phyloP scores from a whole-genome alignment of 306 rosid species.

The Astragalus glycyphyllos region DNA sequence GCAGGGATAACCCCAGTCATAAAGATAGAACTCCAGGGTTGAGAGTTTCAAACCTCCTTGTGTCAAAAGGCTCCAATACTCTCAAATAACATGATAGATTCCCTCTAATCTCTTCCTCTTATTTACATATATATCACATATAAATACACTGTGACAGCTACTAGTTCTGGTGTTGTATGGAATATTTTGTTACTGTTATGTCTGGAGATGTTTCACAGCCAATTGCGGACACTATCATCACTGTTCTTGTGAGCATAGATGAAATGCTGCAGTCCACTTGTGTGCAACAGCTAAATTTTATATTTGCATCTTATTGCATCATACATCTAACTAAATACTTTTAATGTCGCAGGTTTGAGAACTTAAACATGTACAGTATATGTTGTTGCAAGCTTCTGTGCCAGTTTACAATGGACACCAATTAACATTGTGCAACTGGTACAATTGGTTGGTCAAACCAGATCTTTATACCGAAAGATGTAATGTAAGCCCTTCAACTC shows the following conservation, averaged over 20 bases:
- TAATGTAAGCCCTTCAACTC: background rate
- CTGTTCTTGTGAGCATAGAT: slow-evolving; percentile 4
- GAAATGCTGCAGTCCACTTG: slow-evolving; percentile 26
- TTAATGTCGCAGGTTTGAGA: slow-evolving; percentile 60
- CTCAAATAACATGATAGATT: too few relatives aligned
- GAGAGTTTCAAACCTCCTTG: too few relatives aligned
- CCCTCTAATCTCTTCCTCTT: too few relatives aligned
- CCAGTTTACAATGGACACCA: slow-evolving; percentile 34
- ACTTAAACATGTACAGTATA: slow-evolving; percentile 35
- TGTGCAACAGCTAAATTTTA: slow-evolving; percentile 15
- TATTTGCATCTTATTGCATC: background rate
- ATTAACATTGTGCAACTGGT: slow-evolving; percentile 35
- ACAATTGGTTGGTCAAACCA: slow-evolving; percentile 28
- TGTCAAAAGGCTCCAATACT: too few relatives aligned
- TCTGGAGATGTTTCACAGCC: background rate
- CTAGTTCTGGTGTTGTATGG: background rate
- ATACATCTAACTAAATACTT: slow-evolving; percentile 21
- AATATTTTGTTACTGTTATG: slow-evolving; percentile 5
- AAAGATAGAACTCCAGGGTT: too few relatives aligned
- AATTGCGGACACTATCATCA: background rate
- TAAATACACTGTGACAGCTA: slow-evolving; percentile 8
- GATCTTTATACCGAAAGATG: slow-evolving; percentile 10
- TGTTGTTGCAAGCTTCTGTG: slow-evolving; percentile 43
- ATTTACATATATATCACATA: background rate
- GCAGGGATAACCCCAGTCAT: too few relatives aligned